Base-by-base conservation (phyloP, 805 yeast genomes). In the Cyberlindnera americana region DNA sequence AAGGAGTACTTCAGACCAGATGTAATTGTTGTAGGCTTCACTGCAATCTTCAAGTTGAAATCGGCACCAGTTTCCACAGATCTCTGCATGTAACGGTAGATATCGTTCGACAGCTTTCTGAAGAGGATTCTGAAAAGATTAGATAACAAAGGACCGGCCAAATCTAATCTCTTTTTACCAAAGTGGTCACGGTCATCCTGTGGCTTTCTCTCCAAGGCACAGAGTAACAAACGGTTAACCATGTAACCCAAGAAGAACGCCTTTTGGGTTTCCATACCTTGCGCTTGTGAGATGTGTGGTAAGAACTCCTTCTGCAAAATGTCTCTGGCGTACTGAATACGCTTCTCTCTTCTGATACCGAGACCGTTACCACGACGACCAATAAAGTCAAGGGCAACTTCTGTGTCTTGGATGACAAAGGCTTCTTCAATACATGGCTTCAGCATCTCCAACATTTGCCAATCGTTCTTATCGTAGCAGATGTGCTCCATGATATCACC, bases 391-490 rank as follows among this genome's bases (percentile, higher is more conserved):
- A 93, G 77, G 1, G 99, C 99, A 37, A 95, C 95, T 69, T 93
- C 98, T 59, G 96, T 82, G 60, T 95, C 97, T 69, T 93, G 99
- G 50, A 93, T 90, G 38, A 93, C 93, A 65, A 93, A 95, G 38
- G 97, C 99, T 69, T 95, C 99, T 65, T 93, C 99, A 47, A 93
- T 95, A 77, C 98, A 93, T 6, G 99, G 99, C 64, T 93, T 95
- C 59, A 93, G 74, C 93, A 93, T 88, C 67, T 93, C 99, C 64
- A 93, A 76, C 99, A 93, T 93, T 67, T 93, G 99, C 97, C 98
- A 91, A 70, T 93, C 99, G 52, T 83, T 85, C 45, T 88, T 89
- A 65, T 93, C 99, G 65, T 91, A 93, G 69, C 99, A 93, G 44
- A 93, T 93, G 65, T 93, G 99, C 66, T 93, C 97, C 59, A 93